Evolutionary conservation across 495 filamentous ascomycete genomes (phyloP), one percentile per base, ranked within the genome.

Genomic region (Penicillium waksmanii): DNA sequence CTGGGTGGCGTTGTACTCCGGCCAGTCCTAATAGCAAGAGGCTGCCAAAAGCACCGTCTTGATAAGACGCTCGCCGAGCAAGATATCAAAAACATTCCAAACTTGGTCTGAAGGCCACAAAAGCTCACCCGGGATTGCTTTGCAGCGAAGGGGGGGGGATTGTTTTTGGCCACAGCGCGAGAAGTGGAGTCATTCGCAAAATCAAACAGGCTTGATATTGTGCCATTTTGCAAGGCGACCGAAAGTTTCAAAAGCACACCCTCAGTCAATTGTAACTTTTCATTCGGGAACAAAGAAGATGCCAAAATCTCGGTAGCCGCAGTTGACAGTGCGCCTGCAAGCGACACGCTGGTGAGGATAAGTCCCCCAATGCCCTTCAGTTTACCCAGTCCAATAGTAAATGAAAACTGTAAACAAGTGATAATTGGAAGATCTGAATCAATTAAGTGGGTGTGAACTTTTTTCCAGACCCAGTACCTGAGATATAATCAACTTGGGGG

Each of bases 31-130:
- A 55, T 79, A 83, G 71, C 82, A 83, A 5, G 74, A 69, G 13
- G 79, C 76, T 3, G 77, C 82, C 25, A 79, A 64, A 6, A 80
- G 82, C 19, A 75, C 73, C 2, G 78, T 80, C 54, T 80, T 71
- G 58, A 77, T 82, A 38, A 83, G 68, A 2, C 70, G 70, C 18
- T 75, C 79, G 18, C 74, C 78, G 12, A 77, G 62, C 18, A 78
- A 66, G 8, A 69, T 44, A 57, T 82, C 71, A 54, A 84, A 74
- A 12, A 73, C 60, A 9, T 70, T 60, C 71, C 76, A 79, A 18
- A 66, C 60, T 3, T 64, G 17, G 12, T 61, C 43, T 8, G 62
- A 47, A 12, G 79, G 81, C 79, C 78, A 83, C 18, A 54, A 47
- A 0, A 23, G 17, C 21, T 76, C 70, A 13, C 80, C 80, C 5